Evolutionary conservation across 2,329 filamentous ascomycete genomes (phyloP).

Genomic region (Penicillium sp.): DNA sequence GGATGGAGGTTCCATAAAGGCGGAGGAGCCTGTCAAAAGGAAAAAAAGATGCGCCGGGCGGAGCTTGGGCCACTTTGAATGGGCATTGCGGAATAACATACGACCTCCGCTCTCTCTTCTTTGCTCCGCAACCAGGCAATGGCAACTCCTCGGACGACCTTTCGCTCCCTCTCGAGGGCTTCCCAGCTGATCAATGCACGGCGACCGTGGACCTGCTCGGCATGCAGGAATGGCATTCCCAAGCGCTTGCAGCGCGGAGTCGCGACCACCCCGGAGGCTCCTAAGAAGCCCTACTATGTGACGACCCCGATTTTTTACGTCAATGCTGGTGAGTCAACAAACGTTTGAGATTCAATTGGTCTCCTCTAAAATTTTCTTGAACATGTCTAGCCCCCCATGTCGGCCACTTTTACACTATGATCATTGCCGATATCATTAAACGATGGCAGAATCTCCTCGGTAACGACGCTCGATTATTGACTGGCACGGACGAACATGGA

Average conservation of each 20-base stretch:
- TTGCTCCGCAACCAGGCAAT: conserved; percentile 22
- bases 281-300: conserved; percentile 83
- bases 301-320: conserved; percentile 99
- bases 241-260: conserved; percentile 28
- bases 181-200: conserved; percentile 25
- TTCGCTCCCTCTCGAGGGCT: conserved; percentile 36
- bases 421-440: conserved; percentile 88
- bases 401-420: conserved; percentile 91
- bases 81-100: conserved; percentile 30
- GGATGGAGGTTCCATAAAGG: background rate
- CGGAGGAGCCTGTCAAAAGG: conserved; percentile 6
- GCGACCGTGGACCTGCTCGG: conserved; percentile 33
- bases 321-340: conserved; percentile 71
- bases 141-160: conserved; percentile 29
- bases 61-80: conserved; percentile 41
- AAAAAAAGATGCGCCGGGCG: conserved; percentile 27
- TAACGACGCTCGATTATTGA: conserved; percentile 71
- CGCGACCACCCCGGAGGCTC: conserved; percentile 29
- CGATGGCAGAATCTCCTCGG: conserved; percentile 83
- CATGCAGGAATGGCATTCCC: conserved; percentile 27
- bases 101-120: conserved; percentile 14
- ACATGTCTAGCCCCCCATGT: conserved; percentile 78
- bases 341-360: background rate
- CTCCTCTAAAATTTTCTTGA: background rate
- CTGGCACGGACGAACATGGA: conserved; percentile 95